Evolutionary conservation across 1,284 basidiomycete genomes (phyloP), one percentile per base, ranked within the genome.

Genomic region (Cryptococcus sp.): DNA sequence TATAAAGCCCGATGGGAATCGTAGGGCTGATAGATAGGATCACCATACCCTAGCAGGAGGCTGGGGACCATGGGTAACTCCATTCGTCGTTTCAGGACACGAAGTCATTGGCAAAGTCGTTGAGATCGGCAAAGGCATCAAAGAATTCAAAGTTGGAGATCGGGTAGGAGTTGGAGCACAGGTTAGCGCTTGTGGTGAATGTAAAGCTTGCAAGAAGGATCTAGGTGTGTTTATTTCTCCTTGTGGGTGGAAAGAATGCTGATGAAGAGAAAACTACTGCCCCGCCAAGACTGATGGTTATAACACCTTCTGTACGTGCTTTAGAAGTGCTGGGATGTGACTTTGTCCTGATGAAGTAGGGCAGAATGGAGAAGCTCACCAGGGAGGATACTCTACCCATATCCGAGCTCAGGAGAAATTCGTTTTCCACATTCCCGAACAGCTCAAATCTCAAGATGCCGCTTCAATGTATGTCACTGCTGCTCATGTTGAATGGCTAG

Each of bases 371-470:
- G 54, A 57, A 34, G 55, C 59, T 49, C 55, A 63, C 32, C 66
- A 66, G 45, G 64, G 66, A 23, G 85, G 85, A 3, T 86, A 85
- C 72, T 78, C 81, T 3, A 82, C 81, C 50, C 61, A 77, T 52
- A 81, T 85, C 54, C 80, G 84, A 43, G 83, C 81, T 1, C 80
- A 85, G 53, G 78, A 85, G 57, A 80, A 79, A 59, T 87, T 83
- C 66, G 84, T 84, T 36, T 84, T 87, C 70, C 78, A 78, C 16
- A 81, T 88, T 48, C 85, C 86, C 1, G 80, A 85, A 7, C 77
- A 63, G 7, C 73, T 87, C 48, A 72, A 78, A 42, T 78, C 80
- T 7, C 79, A 80, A 52, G 68, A 81, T 52, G 83, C 79, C 3
- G 78, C 78, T 25, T 76, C 77, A 23, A 67, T 75, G 63, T 65